A percentile compares a stretch with the other conserved stretches of the same genome.
phyloP scores from a whole-genome alignment of 176 grass and related monocot species.

The Areca catechu region DNA sequence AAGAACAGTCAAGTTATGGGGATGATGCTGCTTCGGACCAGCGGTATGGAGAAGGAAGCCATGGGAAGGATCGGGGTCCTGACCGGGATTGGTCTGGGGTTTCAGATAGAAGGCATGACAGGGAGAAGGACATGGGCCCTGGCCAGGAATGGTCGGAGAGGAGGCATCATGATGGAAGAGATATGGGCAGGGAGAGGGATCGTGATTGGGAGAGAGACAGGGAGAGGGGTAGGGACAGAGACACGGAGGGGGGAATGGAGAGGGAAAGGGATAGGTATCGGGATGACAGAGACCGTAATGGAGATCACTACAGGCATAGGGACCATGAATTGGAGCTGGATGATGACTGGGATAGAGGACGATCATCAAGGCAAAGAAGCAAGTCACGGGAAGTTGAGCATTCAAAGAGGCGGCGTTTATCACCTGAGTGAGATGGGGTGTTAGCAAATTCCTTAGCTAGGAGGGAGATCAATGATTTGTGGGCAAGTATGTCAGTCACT shows the following conservation, averaged over 20 bases:
- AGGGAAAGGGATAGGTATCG: constrained; percentile 48
- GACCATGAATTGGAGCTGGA: constrained; percentile 46
- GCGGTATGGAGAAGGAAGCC: constrained; percentile 55
- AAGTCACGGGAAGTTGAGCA: constrained; percentile 62
- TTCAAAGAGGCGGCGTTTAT: constrained; percentile 60
- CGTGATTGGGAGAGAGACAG: constrained; percentile 32
- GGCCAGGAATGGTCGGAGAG: neutral
- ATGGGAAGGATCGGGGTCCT: constrained; percentile 8
- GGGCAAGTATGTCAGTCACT: too few relatives aligned
- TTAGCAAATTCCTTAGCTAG: too few relatives aligned
- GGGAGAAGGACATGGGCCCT: neutral
- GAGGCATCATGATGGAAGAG: constrained; percentile 1
- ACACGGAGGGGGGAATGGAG: constrained; percentile 44
- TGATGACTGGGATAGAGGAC: constrained; percentile 65
- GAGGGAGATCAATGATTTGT: too few relatives aligned
- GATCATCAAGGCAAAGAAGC: constrained; percentile 50
- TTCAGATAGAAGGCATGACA: constrained; percentile 3
- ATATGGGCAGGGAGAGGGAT: constrained; percentile 31
- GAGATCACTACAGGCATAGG: constrained; percentile 48
- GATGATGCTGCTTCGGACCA: constrained; percentile 80
- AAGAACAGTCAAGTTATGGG: constrained; percentile 74
- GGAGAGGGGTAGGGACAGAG: constrained; percentile 36
- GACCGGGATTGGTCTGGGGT: neutral
- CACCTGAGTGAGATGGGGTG: constrained; percentile 28
- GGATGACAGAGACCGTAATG: constrained; percentile 62